Percentiles rank a stretch among this genome's conserved stretches.
Conservation (phyloP, 257 asterid species). For the Coffea eugenioides region DNA sequence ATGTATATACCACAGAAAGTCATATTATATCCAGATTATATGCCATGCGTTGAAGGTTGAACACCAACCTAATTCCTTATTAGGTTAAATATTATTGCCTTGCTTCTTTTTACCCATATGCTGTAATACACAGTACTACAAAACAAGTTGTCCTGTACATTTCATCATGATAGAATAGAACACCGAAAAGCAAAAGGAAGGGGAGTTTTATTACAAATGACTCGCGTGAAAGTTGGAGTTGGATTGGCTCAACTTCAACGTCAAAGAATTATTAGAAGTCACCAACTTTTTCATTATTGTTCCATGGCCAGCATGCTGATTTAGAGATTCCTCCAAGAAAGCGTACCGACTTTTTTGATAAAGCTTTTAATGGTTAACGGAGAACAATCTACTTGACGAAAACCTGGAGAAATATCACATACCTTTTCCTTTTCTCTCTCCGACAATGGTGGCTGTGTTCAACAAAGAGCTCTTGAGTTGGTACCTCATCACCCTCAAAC, state of each 20-base stretch:
- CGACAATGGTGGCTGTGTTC: constrained; percentile 80
- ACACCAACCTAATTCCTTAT: not conserved
- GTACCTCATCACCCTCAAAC: constrained; percentile 84
- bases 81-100: no score
- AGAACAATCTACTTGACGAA: not conserved
- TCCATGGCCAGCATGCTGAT: not conserved
- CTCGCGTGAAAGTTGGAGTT: constrained; percentile 11
- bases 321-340: not conserved
- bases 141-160: not conserved
- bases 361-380: not conserved
- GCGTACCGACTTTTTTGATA: not conserved
- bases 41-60: not conserved
- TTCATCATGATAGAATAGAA: not conserved
- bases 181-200: not conserved
- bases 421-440: no score
- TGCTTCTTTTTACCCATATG: no score
- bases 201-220: not conserved
- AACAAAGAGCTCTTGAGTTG: constrained; percentile 86
- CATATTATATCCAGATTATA: no score
- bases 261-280: constrained; percentile 18
- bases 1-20: no score
- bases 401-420: not conserved
- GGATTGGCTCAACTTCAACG: constrained; percentile 37
- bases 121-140: no score
- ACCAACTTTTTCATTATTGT: not conserved